Conservation (phyloP, 192 early-diverging fungal genomes). For the Phycomyces nitens region DNA sequence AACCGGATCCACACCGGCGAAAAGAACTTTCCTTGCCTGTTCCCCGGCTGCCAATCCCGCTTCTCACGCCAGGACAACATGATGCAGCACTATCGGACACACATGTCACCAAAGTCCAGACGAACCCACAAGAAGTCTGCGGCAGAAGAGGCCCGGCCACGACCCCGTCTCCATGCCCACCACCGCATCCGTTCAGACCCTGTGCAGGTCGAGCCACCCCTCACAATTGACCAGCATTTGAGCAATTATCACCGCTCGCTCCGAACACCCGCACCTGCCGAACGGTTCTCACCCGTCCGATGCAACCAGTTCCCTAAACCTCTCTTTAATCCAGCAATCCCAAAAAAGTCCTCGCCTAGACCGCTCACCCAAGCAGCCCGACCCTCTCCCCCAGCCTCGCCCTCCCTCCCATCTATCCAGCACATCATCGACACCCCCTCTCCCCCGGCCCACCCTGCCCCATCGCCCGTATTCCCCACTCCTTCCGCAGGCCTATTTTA, state of each 20-base stretch:
- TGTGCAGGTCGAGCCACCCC: slow-evolving; percentile 24
- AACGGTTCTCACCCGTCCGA: neutral
- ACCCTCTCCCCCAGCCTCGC: neutral
- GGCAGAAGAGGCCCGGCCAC: slow-evolving; percentile 17
- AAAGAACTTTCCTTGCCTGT: slow-evolving; percentile 69
- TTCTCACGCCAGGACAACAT: slow-evolving; percentile 85
- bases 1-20: slow-evolving; percentile 82
- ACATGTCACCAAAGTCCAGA: slow-evolving; percentile 67
- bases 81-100: slow-evolving; percentile 85
- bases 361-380: neutral
- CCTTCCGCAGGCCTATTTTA: slow-evolving; percentile 12
- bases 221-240: slow-evolving; percentile 38
- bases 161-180: slow-evolving; percentile 32
- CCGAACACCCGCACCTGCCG: neutral
- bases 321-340: neutral
- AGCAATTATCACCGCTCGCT: slow-evolving; percentile 28
- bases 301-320: neutral
- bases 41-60: slow-evolving; percentile 64
- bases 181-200: slow-evolving; percentile 32
- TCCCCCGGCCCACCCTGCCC: neutral
- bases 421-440: neutral
- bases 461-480: neutral
- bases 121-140: slow-evolving; percentile 34
- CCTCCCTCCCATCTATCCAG: neutral
- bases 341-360: no score